A percentile compares a stretch with the other conserved stretches of the same genome.
Conservation (phyloP, 169 alveolate genomes). For the Plasmodium blacklocki region DNA sequence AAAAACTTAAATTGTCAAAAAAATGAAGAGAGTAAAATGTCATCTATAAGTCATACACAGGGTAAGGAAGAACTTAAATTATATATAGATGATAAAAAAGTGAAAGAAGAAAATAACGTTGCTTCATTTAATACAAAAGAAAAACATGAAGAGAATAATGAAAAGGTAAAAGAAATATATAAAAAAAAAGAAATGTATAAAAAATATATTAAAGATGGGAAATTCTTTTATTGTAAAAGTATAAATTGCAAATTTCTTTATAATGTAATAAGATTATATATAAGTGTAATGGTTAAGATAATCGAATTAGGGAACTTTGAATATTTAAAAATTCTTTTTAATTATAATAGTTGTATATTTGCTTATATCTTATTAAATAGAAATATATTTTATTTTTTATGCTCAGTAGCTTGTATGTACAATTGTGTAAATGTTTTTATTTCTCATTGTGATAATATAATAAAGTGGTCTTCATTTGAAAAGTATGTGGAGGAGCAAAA, state of each 20-base stretch:
- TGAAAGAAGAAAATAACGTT: too few relatives aligned
- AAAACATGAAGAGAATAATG: background rate
- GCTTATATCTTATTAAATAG: slow-evolving; percentile 35
- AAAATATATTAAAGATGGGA: background rate
- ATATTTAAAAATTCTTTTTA: slow-evolving; percentile 53
- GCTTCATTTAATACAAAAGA: background rate
- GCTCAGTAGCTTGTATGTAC: slow-evolving; percentile 55
- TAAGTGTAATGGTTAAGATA: slow-evolving; percentile 62
- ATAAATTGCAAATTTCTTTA: slow-evolving; percentile 22
- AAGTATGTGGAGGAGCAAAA: background rate
- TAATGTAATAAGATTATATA: slow-evolving; percentile 32
- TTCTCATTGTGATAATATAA: slow-evolving; percentile 14
- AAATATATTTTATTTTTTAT: slow-evolving; percentile 33
- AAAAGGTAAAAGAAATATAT: background rate
- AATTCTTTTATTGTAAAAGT: slow-evolving; percentile 37
- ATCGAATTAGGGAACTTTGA: slow-evolving; percentile 72
- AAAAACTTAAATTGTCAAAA: too few relatives aligned
- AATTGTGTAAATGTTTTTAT: slow-evolving; percentile 42
- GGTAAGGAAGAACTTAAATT: too few relatives aligned
- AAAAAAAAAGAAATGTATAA: background rate
- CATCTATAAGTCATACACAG: too few relatives aligned
- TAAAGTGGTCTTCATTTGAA: background rate
- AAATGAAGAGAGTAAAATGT: too few relatives aligned
- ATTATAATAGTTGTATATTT: slow-evolving; percentile 55
- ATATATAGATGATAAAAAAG: too few relatives aligned